Evolutionary conservation across 2,329 filamentous ascomycete species (phyloP), one percentile per base, ranked within the genome.

Genomic region (Cadophora sp.): DNA sequence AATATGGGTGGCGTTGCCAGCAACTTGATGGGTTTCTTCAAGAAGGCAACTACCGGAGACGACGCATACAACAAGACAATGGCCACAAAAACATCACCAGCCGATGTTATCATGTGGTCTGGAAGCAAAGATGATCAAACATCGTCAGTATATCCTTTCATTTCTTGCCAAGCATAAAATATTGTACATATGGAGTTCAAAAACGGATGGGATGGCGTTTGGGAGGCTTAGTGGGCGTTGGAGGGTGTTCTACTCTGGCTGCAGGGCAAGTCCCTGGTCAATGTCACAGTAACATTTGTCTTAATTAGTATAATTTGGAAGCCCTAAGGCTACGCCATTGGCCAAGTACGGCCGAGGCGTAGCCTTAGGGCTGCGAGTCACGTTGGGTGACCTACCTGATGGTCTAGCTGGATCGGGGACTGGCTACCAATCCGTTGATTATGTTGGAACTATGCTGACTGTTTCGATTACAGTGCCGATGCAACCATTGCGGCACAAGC

Each of bases 71-170:
- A 96, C 80, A 89, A 89, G 78, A 92, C 94, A 70, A 85, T 93
- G 77, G 87, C 91, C 72, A 98, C 95, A 50, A 96, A 96, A 82
- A 98, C 96, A 18, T 96, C 91, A 64, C 91, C 94, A 1, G 96
- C 96, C 48, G 96, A 99, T 80, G 96, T 99, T 39, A 88, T 99
- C 78, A 97, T 97, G 92, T 97, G 94, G 91, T 97, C 93, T 68
- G 96, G 96, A 66, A 96, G 93, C 82, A 97, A 97, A 81, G 96
- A 99, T 77, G 88, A 90, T 69, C 96, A 98, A 81, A 99, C 96
- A 73, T 94, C 91, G 90, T 93, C 83, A 82, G 91, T 89, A 75
- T 71, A 76, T 70, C 70, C 77, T 75, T 76, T 77, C 73, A 59
- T 70, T 55, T 55, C 50, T 39, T 66, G 56, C 72, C 88, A 89